Evolutionary conservation across 495 filamentous ascomycete genomes (phyloP), one percentile per base, ranked within the genome.

Genomic region (Bombardia bombarda): DNA sequence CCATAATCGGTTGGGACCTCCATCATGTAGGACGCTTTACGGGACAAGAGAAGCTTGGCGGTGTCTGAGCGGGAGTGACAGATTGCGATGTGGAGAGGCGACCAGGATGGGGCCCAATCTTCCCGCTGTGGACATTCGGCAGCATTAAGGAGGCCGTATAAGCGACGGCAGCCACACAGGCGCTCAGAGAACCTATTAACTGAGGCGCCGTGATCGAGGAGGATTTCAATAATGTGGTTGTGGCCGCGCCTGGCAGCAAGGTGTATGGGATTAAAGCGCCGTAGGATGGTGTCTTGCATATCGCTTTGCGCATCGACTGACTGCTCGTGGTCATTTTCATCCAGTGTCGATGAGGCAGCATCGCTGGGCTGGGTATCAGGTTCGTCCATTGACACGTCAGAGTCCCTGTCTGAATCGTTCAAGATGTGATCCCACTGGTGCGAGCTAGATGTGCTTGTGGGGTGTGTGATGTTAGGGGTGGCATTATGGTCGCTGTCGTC

Each of bases 31-130:
- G 63, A 59, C 25, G 62, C 61, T 4, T 57, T 53, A 3, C 55
- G 53, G 16, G 55, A 55, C 22, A 68, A 38, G 16, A 69, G 47
- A 0, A 65, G 51, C 23, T 52, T 50, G 13, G 59, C 59, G 6
- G 58, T 61, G 2, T 56, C 50, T 16, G 53, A 33, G 32, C 51
- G 52, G 9, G 46, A 38, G 21, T 61, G 56, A 44, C 66, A 69
- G 26, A 69, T 57, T 19, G 66, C 55, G 19, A 51, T 43, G 46
- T 69, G 66, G 8, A 69, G 53, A 9, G 66, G 52, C 13, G 50
- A 50, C 64, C 62, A 69, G 0, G 43, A 14, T 3, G 55, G 55
- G 0, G 28, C 37, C 26, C 12, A 7, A 1, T 9, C 5, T 3
- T 38, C n/a, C 1, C 20, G 18, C 36, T 48, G 10, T 10, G 51